Percentiles rank a stretch among this genome's conserved stretches.
phyloP scores from a whole-genome alignment of 805 yeast species.

The Metschnikowia hibisci region DNA sequence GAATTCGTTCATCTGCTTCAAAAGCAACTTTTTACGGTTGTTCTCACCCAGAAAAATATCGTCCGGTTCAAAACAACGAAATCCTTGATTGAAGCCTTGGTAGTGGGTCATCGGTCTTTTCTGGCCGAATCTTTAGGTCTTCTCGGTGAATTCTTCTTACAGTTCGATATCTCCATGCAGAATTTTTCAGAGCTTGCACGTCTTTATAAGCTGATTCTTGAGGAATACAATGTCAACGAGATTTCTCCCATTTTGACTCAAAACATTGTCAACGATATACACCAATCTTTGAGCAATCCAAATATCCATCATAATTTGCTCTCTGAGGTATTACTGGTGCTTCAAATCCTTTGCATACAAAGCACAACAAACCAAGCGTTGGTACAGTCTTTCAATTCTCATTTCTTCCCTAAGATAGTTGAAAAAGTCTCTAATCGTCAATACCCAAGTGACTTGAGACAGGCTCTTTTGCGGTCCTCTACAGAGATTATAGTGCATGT shows the following conservation, averaged over 20 bases:
- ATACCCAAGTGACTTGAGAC: constrained; percentile 30
- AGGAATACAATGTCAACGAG: constrained; percentile 11
- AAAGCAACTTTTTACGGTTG: constrained; percentile 24
- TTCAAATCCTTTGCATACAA: constrained; percentile 17
- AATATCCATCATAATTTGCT: constrained; percentile 26
- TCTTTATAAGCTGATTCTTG: constrained; percentile 25
- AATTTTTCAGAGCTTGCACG: constrained; percentile 26
- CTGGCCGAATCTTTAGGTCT: constrained; percentile 19
- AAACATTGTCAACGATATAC: constrained; percentile 24
- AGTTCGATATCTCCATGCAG: constrained; percentile 20
- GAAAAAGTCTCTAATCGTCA: constrained; percentile 16
- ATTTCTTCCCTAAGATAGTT: constrained; percentile 18
- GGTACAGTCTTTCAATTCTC: constrained; percentile 8
- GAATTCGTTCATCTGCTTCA: constrained; percentile 30
- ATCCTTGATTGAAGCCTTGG: constrained; percentile 28
- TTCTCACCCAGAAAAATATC: constrained; percentile 20
- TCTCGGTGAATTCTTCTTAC: constrained; percentile 17
- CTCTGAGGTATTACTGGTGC: constrained; percentile 25
- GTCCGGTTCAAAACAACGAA: constrained; percentile 23
- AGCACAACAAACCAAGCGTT: constrained; percentile 1
- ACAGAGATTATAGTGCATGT: constrained; percentile 20
- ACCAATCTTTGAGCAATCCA: constrained; percentile 21
- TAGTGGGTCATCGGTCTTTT: constrained; percentile 14
- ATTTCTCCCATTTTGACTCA: constrained; percentile 20
- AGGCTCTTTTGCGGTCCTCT: constrained; percentile 23